Evolutionary conservation across 805 yeast genomes (phyloP).

Genomic region (Candida methanosorbosa): DNA sequence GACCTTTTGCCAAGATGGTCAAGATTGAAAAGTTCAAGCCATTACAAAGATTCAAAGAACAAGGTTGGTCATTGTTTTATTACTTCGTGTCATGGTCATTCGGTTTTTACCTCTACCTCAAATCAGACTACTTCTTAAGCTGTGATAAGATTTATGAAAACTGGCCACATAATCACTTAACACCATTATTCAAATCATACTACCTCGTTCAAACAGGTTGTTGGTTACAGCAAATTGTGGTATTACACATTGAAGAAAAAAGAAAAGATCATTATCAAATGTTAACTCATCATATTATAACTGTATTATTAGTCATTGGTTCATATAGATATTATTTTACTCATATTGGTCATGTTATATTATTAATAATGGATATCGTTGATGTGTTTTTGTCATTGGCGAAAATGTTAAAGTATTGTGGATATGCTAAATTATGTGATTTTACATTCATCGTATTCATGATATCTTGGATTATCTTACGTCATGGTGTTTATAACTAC

Average conservation of each 20-base stretch:
- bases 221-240: conserved; percentile 77
- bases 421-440: conserved; percentile 55
- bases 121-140: conserved; percentile 52
- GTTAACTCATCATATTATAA: conserved; percentile 84
- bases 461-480: conserved; percentile 55
- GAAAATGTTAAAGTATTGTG: conserved; percentile 69
- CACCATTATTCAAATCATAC: conserved; percentile 49
- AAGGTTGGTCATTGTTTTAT: conserved; percentile 68
- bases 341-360: conserved; percentile 69
- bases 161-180: conserved; percentile 69
- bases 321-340: conserved; percentile 68
- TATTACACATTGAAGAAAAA: conserved; percentile 65
- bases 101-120: conserved; percentile 50
- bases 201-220: conserved; percentile 65
- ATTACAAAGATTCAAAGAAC: conserved; percentile 71
- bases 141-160: conserved; percentile 49
- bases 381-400: conserved; percentile 69
- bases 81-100: conserved; percentile 43
- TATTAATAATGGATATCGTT: conserved; percentile 75
- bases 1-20: conserved; percentile 42
- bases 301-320: conserved; percentile 57
- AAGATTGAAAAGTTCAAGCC: conserved; percentile 43
- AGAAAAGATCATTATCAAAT: conserved; percentile 82
- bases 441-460: conserved; percentile 58
- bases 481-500: conserved; percentile 70